Evolutionary conservation across 352 stramenopile genomes (phyloP), one percentile per base, ranked within the genome.

Genomic region (Peronospora belbahrii): DNA sequence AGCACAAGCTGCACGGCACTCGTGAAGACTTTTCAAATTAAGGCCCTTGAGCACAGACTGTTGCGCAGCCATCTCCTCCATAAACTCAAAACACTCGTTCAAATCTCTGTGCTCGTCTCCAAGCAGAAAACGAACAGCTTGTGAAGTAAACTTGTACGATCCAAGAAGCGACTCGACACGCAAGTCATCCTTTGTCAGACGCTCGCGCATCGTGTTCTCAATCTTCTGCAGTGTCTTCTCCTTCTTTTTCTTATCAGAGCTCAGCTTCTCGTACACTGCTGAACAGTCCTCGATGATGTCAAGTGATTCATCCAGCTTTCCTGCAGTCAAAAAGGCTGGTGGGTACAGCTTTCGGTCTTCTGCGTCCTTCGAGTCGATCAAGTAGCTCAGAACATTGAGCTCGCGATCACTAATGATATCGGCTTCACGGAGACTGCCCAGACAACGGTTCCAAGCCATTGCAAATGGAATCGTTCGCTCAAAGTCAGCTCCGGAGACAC

Each of bases 181-280:
- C 53, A 94, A 33, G 39, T 94, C 78, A 32, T 94, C 82, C 62
- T 94, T 94, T 1, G 85, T 64, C 14, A 94, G 59, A 48, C 82
- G 77, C 19, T 88, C 79, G 13, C 74, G 77, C 82, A 94, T 94
- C 8, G 73, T 83, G 13, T 67, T 87, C 39, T 91, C 82, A 28
- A 94, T 83, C 62, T 91, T 94, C 48, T 94, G 79, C 17, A 94
- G 48, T 2, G 75, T 61, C 60, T 94, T 94, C 10, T 88, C 82
- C 42, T 94, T 89, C 54, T 91, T 91, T 58, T 94, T 94, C 53
- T 93, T 90, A 59, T 91, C 82, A 1, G 69, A 75, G 43, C 74
- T 83, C 15, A 94, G 64, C 47, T 88, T 88, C 42, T 94, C 77
- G 43, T 91, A 89, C 18, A 91, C 48, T 10, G 77, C 63, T 0